A percentile compares a stretch with the other conserved stretches of the same genome.
phyloP scores from a whole-genome alignment of 768 basidiomycete genomes.

The Trametes cinnabarina region DNA sequence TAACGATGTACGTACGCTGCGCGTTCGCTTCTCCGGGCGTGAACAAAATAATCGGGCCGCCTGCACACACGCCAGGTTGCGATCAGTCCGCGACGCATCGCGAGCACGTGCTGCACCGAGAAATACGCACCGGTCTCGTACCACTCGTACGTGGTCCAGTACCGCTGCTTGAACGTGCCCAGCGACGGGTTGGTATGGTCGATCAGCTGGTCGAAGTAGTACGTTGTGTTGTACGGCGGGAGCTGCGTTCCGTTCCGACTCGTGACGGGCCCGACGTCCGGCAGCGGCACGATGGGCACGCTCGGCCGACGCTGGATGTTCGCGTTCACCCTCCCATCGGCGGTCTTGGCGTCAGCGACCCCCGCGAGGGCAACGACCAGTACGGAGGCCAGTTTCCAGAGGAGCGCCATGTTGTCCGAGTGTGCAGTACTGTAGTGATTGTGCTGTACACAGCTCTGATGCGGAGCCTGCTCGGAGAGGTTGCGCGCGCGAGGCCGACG shows the following conservation, averaged over 20 bases:
- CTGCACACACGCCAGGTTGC: neutral
- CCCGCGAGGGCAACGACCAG: conserved; percentile 11
- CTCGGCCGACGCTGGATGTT: conserved; percentile 21
- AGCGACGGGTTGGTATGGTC: conserved; percentile 54
- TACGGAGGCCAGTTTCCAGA: conserved; percentile 9
- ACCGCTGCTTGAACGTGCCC: conserved; percentile 78
- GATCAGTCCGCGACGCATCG: neutral
- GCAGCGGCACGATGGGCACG: conserved; percentile 19
- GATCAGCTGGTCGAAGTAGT: conserved; percentile 54
- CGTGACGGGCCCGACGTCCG: conserved; percentile 21
- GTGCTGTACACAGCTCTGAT: neutral
- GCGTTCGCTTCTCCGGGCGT: conserved; percentile 69
- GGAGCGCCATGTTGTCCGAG: conserved; percentile 6
- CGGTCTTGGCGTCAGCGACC: conserved; percentile 14
- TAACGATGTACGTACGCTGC: conserved; percentile 30
- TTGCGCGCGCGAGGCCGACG: neutral
- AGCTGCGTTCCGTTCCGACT: conserved; percentile 28
- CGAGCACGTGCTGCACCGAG: neutral
- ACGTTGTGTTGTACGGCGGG: conserved; percentile 37
- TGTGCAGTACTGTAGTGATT: neutral
- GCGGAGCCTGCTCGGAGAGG: neutral
- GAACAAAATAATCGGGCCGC: conserved; percentile 60
- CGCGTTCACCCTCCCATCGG: conserved; percentile 24
- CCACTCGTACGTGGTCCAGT: conserved; percentile 67
- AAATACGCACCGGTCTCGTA: conserved; percentile 42